Percentiles rank a stretch among this genome's conserved stretches.
Conservation (phyloP, 1,284 basidiomycete species). For the Marasmius tenuissimus region DNA sequence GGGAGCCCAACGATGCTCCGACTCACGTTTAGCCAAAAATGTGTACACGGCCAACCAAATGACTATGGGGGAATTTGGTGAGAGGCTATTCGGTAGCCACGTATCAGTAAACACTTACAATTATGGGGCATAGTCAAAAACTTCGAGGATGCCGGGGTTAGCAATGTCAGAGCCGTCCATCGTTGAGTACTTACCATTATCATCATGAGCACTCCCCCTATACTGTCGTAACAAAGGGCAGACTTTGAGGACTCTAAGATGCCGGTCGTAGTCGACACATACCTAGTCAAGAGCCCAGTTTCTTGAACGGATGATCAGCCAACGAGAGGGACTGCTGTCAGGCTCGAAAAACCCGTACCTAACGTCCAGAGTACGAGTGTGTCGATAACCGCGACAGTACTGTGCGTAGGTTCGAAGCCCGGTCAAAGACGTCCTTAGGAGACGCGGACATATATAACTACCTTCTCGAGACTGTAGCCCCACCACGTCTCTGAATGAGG, state of each 20-base stretch:
- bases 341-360: neutral
- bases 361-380: neutral
- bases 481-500: neutral
- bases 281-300: neutral
- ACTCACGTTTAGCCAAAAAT: neutral
- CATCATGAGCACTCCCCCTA: neutral
- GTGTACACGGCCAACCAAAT: neutral
- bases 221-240: neutral
- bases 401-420: neutral
- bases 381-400: neutral
- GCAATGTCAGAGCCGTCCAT: neutral
- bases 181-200: neutral
- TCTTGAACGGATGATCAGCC: neutral
- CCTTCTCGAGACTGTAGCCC: neutral
- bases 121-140: neutral
- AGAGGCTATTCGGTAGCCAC: neutral
- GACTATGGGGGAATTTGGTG: neutral
- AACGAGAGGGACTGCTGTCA: neutral
- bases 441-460: neutral
- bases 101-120: neutral
- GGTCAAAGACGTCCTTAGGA: neutral
- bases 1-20: too few relatives aligned
- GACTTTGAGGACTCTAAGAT: neutral
- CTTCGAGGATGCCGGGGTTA: neutral
- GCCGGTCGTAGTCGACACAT: neutral